These are phyloP conservation scores for Oryza coarctata DNA, from an alignment of 176 grass and related monocot species.

Conservation along the genomic window DNA sequence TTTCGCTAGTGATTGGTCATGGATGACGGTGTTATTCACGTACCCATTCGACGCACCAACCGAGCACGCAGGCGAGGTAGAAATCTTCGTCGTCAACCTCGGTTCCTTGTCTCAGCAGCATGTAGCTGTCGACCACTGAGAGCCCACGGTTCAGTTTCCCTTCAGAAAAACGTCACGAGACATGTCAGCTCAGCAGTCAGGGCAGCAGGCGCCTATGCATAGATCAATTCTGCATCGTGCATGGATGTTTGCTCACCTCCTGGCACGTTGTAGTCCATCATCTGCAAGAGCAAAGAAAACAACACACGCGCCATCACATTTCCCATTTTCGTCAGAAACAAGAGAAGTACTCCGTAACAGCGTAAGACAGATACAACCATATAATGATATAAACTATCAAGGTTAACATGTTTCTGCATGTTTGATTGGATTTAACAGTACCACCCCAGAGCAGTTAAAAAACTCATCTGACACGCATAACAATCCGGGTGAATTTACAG, in stretches of 20 bases:
- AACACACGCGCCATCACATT: background rate
- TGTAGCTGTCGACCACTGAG: conserved; percentile 58
- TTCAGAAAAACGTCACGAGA: background rate
- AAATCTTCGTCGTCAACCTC: conserved; percentile 47
- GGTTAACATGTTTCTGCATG: background rate
- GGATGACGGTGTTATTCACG: background rate
- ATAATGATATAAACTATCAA: background rate
- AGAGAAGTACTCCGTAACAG: no score
- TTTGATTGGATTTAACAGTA: background rate
- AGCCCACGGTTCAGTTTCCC: conserved; percentile 56
- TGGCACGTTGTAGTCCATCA: conserved; percentile 53
- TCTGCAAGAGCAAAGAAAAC: conserved; percentile 2
- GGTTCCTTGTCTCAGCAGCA: conserved; percentile 41
- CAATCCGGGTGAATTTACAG: no score
- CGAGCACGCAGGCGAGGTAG: conserved; percentile 49
- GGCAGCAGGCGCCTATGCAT: background rate
- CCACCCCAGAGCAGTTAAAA: no score
- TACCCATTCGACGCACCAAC: conserved; percentile 59
- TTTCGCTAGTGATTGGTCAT: background rate
- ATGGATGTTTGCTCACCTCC: conserved; percentile 27
- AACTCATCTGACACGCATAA: no score
- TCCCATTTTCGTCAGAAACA: background rate
- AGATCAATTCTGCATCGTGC: background rate
- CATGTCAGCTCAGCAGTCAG: background rate
- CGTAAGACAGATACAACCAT: no score